phyloP scores from a whole-genome alignment of 306 rosid genomes.

The Fagus crenata region DNA sequence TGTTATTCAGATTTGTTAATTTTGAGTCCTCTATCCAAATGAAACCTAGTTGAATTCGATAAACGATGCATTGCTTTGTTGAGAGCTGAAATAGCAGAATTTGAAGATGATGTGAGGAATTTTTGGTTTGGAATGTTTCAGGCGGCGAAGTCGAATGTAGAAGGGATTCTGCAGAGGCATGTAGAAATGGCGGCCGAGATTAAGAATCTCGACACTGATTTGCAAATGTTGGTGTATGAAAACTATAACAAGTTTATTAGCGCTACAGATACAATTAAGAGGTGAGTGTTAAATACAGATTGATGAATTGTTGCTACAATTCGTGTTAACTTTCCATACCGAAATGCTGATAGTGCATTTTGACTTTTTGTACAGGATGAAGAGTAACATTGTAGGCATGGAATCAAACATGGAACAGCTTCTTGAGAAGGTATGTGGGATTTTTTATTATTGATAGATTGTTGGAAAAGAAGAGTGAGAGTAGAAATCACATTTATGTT shows the following conservation, averaged over 20 bases:
- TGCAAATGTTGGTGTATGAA: conserved; percentile 93
- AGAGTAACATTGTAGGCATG: conserved; percentile 90
- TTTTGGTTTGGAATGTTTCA: conserved; percentile 26
- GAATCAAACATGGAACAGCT: conserved; percentile 89
- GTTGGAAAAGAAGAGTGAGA: conserved; percentile 12
- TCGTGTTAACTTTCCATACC: background rate
- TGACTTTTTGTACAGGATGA: conserved; percentile 60
- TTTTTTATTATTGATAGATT: background rate
- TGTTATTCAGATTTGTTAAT: too few species aligned
- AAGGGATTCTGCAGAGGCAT: conserved; percentile 76
- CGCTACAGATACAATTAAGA: conserved; percentile 86
- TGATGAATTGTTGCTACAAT: background rate
- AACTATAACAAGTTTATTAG: conserved; percentile 90
- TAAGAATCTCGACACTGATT: conserved; percentile 96
- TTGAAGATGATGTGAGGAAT: conserved; percentile 4
- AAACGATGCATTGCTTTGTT: too few species aligned
- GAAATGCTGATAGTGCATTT: background rate
- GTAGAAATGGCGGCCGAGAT: conserved; percentile 92
- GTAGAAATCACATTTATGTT: conserved; percentile 3
- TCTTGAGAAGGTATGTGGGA: conserved; percentile 66
- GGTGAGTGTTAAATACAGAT: conserved; percentile 31
- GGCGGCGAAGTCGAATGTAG: conserved; percentile 73
- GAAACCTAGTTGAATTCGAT: too few species aligned
- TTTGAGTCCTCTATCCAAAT: too few species aligned
- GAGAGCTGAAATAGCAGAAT: too few species aligned